Evolutionary conservation across 2,329 filamentous ascomycete species (phyloP), one percentile per base, ranked within the genome.

Genomic region (Botrytis pseudocinerea): DNA sequence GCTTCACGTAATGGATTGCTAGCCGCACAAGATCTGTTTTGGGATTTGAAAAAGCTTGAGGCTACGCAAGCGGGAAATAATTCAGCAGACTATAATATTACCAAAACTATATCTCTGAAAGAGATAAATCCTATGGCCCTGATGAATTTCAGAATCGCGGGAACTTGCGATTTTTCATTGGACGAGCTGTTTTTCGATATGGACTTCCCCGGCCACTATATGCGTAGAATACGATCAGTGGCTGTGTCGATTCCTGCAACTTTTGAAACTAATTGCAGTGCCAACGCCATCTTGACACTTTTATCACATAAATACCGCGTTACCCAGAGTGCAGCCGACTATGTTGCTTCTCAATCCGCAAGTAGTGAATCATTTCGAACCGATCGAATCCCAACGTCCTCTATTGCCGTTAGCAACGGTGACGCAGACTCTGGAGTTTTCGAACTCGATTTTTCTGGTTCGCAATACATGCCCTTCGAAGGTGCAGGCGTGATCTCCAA

Each of bases 391-490:
- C 79, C 80, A 22, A 77, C 81, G 48, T 25, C 59, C 0, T 66
- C 80, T 6, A 78, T 82, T 18, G 81, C 80, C 20, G 69, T 79
- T 18, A 76, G 72, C 69, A 66, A 60, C 20, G 78, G 74, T 7
- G 70, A 75, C 20, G 66, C 77, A n/a, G 83, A 84, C 75, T 48
- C 73, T 3, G 82, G 83, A 25, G 60, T 79, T 7, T 83, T 83
- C 73, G 79, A 83, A 18, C 74, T 82, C 61, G 70, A 72, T 73
- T 81, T 82, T 75, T 57, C 44, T 5, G 78, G 76, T 40, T 77
- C 80, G 32, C 76, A 79, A 4, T 83, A 80, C 73, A 40, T 78
- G 5, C 83, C 83, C 1, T 84, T 84, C 71, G 83, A 84, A 74
- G 76, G 79, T n/a, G 79, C 81, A 9, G 83, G 83, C 5, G 81